Conservation (phyloP, 164 flowering plant species). For the Sedum album region DNA sequence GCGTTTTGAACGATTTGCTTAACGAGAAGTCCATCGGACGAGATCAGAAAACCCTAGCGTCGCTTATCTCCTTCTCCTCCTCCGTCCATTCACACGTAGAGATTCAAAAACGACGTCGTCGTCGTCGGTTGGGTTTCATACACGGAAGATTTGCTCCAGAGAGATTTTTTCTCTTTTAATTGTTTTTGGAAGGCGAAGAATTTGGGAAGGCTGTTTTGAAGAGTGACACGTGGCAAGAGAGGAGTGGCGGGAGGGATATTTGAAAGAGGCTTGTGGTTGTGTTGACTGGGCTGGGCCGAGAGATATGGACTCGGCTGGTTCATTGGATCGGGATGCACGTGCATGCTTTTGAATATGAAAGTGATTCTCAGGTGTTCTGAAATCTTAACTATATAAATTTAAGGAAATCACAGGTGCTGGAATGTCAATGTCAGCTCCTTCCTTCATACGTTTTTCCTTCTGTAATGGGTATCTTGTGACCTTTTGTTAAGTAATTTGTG, state of each 20-base stretch:
- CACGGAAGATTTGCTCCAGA: not conserved
- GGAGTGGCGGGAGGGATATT: not conserved
- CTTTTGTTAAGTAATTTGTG: too few relatives aligned
- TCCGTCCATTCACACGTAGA: not conserved
- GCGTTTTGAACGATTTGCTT: constrained; percentile 21
- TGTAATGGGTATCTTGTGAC: not conserved
- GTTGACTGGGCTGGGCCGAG: not conserved
- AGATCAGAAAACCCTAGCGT: too few relatives aligned
- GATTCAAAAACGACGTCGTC: not conserved
- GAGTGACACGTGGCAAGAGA: not conserved
- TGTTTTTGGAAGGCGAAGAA: not conserved
- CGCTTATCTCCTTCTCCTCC: not conserved
- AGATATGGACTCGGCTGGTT: not conserved
- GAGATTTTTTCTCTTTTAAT: not conserved
- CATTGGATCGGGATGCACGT: not conserved
- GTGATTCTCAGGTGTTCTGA: not conserved
- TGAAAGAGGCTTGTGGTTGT: not conserved
- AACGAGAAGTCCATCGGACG: constrained; percentile 13
- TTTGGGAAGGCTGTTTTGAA: not conserved
- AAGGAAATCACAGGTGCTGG: too few relatives aligned
- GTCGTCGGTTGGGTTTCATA: not conserved
- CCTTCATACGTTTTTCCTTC: not conserved
- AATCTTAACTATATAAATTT: too few relatives aligned
- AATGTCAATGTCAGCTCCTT: too few relatives aligned
- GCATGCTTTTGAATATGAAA: not conserved